Conservation (phyloP, 164 flowering plant species). For the Saururus chinensis region DNA sequence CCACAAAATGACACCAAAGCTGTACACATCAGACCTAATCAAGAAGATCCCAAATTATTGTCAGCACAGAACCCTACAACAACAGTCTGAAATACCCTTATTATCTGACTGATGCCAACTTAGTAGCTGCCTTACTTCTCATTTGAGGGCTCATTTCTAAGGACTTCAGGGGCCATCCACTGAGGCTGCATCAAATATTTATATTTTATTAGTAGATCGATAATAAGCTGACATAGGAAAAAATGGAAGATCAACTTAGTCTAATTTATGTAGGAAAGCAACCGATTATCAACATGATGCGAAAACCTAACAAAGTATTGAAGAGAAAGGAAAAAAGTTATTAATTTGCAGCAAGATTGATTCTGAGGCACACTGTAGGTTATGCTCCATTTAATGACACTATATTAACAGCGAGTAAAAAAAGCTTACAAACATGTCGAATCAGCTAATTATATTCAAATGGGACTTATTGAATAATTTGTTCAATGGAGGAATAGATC, state of each 20-base stretch:
- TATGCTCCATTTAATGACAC: no score
- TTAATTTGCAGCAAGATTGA: no score
- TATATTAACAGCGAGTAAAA: no score
- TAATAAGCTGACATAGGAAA: not conserved
- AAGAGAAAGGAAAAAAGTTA: no score
- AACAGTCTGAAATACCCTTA: not conserved
- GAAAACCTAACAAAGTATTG: no score
- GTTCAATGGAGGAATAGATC: no score
- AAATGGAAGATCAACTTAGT: not conserved
- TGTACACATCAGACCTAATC: conserved; percentile 77
- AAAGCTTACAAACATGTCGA: no score
- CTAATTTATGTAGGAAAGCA: no score
- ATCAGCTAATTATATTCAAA: no score
- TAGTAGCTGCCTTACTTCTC: conserved; percentile 46
- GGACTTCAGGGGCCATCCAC: conserved; percentile 98
- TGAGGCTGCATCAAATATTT: conserved; percentile 58
- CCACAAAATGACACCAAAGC: conserved; percentile 88
- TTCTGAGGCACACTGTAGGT: no score
- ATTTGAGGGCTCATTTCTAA: conserved; percentile 87
- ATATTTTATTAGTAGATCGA: not conserved
- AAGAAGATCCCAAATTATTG: not conserved
- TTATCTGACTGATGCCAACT: not conserved
- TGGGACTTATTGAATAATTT: no score
- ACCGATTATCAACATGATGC: no score
- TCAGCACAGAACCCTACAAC: not conserved